Evolutionary conservation across 371 early-diverging fungal species (phyloP), one percentile per base, ranked within the genome.

Genomic region (Rhizomucor pusillus): DNA sequence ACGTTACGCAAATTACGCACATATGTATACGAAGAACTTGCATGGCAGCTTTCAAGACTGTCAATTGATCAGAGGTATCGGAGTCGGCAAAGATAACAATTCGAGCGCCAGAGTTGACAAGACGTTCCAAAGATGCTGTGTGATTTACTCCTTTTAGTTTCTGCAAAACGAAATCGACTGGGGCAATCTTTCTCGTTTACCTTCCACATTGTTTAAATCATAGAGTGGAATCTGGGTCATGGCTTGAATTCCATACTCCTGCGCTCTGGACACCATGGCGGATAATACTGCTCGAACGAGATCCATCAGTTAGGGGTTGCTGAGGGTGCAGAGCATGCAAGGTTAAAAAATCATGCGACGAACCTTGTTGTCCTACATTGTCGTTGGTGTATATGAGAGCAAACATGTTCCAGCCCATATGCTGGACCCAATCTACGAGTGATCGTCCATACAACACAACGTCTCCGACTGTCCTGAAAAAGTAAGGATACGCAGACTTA

Each of bases 361-460:
- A 52, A 68, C 69, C 54, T 66, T 69, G 66, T 50, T 66, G 66
- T 1, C 76, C 76, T 14, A 72, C 63, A 45, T 55, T 51, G 46
- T 72, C 72, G 22, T 72, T 62, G 7, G 70, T 63, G 41, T 75
- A 72, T 5, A 75, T 43, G 5, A 75, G 22, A 14, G 72, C 65
- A 57, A 69, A 75, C 43, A 36, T 61, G 19, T 25, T 37, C 76
- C 76, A 75, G 0, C 62, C 64, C 72, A 71, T 71, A 43, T 60
- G 57, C 12, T 47, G 19, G 3, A 71, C 63, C 72, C 72, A 72
- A 43, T 63, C 62, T 7, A 69, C 56, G 13, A 72, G 46, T 3
- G 73, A 53, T 29, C 62, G 59, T 10, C 66, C 67, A 48, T 61
- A 67, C 14, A 65, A 43, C 5, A 58, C 51, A 24, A 60, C 62